A percentile compares a stretch with the other conserved stretches of the same genome.
These are phyloP conservation scores for Aureobasidium sp. DNA, from an alignment of 2,329 filamentous ascomycete species.

Conservation along the genomic window DNA sequence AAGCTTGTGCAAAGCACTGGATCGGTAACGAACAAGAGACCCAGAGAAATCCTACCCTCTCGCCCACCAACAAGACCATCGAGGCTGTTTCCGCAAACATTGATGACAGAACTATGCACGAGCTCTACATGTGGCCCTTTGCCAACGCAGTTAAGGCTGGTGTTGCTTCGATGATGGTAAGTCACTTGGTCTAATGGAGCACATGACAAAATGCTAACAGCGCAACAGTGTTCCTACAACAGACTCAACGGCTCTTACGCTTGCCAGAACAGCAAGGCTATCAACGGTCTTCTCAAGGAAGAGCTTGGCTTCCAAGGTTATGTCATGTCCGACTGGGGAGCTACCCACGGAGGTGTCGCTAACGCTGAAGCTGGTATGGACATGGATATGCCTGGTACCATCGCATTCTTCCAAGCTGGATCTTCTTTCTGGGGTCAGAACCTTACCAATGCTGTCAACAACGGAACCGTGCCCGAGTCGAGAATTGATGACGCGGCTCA, in stretches of 20 bases:
- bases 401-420: constrained; percentile 14
- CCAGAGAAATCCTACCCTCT: constrained; percentile 13
- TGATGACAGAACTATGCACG: constrained; percentile 25
- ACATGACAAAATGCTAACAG: not conserved
- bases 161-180: constrained; percentile 22
- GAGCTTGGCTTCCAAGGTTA: constrained; percentile 55
- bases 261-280: constrained; percentile 52
- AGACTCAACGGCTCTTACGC: constrained; percentile 55
- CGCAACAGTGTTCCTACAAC: constrained; percentile 23
- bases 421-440: constrained; percentile 17
- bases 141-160: constrained; percentile 34
- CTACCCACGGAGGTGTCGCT: constrained; percentile 46
- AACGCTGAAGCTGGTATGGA: constrained; percentile 52
- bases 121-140: constrained; percentile 41
- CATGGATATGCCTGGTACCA: constrained; percentile 34
- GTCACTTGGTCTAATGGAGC: not conserved
- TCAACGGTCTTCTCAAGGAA: constrained; percentile 61
- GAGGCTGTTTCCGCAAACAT: constrained; percentile 25
- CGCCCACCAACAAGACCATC: constrained; percentile 14
- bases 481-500: constrained; percentile 52
- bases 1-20: constrained; percentile 38
- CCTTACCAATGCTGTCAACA: constrained; percentile 44
- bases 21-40: constrained; percentile 16
- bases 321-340: constrained; percentile 47
- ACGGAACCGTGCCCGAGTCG: constrained; percentile 40